A percentile compares a stretch with the other conserved stretches of the same genome.
These are phyloP conservation scores for Tremella fuciformis DNA, from an alignment of 768 basidiomycete species.

Conservation along the genomic window DNA sequence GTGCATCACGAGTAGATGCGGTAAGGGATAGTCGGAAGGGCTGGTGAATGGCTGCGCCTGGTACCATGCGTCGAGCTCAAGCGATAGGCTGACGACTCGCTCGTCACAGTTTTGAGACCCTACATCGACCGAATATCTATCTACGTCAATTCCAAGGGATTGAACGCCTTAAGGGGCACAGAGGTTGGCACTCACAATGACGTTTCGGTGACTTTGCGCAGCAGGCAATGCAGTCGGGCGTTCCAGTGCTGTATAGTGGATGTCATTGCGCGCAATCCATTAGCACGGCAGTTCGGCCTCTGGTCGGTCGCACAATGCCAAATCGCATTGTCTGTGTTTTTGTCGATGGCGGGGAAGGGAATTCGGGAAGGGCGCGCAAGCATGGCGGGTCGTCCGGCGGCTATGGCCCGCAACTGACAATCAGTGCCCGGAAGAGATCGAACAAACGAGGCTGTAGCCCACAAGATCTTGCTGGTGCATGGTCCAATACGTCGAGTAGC, in stretches of 20 bases:
- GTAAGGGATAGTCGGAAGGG: constrained; percentile 11
- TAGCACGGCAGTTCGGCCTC: background rate
- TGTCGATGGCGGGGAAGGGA: constrained; percentile 11
- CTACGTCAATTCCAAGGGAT: too few relatives aligned
- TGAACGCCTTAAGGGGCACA: background rate
- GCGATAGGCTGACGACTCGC: too few relatives aligned
- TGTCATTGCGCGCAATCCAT: constrained; percentile 7
- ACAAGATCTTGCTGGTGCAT: constrained; percentile 7
- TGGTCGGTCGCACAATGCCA: background rate
- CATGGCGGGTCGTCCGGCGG: constrained; percentile 4
- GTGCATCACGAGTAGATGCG: constrained; percentile 17
- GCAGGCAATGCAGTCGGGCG: constrained; percentile 8
- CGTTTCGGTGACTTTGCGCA: constrained; percentile 9
- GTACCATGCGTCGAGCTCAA: background rate
- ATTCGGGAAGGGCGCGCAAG: background rate
- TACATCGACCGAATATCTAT: too few relatives aligned
- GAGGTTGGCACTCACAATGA: constrained; percentile 5
- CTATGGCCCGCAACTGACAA: background rate
- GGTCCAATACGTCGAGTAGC: constrained; percentile 5
- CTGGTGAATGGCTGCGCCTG: background rate
- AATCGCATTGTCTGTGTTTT: background rate
- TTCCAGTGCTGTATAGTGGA: constrained; percentile 18
- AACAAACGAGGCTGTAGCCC: background rate
- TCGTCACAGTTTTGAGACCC: too few relatives aligned
- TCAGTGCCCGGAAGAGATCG: too few relatives aligned